Percentiles rank a stretch among this genome's conserved stretches.
phyloP scores from a whole-genome alignment of 805 yeast genomes.

The Lipomyces chichibuensis region DNA sequence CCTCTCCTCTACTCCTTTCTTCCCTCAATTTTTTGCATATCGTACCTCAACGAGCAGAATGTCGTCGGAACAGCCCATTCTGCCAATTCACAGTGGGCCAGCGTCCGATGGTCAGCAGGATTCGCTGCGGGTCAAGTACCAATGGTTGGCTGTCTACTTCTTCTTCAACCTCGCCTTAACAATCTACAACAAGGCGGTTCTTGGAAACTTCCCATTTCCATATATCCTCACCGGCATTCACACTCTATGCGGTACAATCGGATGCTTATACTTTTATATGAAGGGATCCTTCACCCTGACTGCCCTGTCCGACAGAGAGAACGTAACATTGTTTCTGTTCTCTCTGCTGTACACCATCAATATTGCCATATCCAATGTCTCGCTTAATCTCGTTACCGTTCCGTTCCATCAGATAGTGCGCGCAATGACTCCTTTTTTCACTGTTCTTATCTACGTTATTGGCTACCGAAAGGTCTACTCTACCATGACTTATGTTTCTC shows the following conservation, averaged over 20 bases:
- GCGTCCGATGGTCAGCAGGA: slow-evolving; percentile 18
- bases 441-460: slow-evolving; percentile 39
- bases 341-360: slow-evolving; percentile 41
- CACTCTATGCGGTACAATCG: slow-evolving; percentile 39
- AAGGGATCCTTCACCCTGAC: slow-evolving; percentile 38
- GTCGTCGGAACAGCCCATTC: slow-evolving; percentile 15
- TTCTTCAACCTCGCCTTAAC: slow-evolving; percentile 41
- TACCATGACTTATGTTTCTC: slow-evolving; percentile 38
- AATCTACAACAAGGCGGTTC: slow-evolving; percentile 40
- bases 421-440: slow-evolving; percentile 41
- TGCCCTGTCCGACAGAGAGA: slow-evolving; percentile 37
- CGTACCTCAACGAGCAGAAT: not conserved
- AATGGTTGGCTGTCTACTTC: slow-evolving; percentile 40
- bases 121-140: slow-evolving; percentile 33
- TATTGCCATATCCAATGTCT: slow-evolving; percentile 41
- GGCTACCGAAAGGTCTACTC: slow-evolving; percentile 39
- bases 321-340: slow-evolving; percentile 37
- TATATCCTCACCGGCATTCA: slow-evolving; percentile 40
- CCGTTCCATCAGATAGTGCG: slow-evolving; percentile 42
- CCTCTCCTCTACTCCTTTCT: not conserved
- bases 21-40: not conserved
- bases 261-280: slow-evolving; percentile 37
- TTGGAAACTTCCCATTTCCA: slow-evolving; percentile 41
- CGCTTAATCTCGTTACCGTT: slow-evolving; percentile 40
- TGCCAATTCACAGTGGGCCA: slow-evolving; percentile 21